A percentile compares a stretch with the other conserved stretches of the same genome.
Evolutionary conservation across 306 rosid species (phyloP).

Genomic region (Vigna angularis): DNA sequence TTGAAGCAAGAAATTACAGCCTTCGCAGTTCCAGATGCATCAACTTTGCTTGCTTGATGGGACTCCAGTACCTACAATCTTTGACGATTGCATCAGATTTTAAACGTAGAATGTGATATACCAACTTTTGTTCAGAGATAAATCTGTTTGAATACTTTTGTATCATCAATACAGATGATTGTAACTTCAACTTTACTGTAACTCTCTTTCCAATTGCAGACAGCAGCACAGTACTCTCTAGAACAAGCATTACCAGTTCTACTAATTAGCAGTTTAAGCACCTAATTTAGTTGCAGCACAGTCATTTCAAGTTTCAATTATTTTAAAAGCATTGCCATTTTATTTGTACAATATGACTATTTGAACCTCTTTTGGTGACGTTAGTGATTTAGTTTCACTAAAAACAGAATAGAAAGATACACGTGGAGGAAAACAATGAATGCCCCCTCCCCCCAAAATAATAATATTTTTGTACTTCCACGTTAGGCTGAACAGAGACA

Average conservation of each 20-base stretch:
- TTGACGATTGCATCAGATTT: conserved; percentile 46
- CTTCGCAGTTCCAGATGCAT: conserved; percentile 94
- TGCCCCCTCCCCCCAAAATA: background rate
- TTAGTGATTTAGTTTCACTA: background rate
- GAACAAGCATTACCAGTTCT: conserved; percentile 2
- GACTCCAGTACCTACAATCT: conserved; percentile 88
- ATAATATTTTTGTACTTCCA: background rate
- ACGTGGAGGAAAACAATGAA: background rate
- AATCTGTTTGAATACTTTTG: conserved; percentile 1
- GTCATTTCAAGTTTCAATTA: background rate
- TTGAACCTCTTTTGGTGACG: background rate
- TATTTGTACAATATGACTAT: background rate
- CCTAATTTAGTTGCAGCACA: too few relatives aligned
- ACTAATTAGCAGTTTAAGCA: conserved; percentile 23
- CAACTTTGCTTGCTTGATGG: conserved; percentile 92
- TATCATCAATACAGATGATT: conserved; percentile 13
- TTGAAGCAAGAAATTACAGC: conserved; percentile 91
- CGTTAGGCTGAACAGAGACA: conserved; percentile 7
- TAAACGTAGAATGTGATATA: background rate
- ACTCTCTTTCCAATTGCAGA: conserved; percentile 30
- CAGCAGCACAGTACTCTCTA: background rate
- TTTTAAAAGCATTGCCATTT: background rate
- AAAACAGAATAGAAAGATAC: background rate
- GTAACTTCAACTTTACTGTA: conserved; percentile 7
- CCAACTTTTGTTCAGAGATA: background rate